Evolutionary conservation across 176 grass and related monocot genomes (phyloP).

Genomic region (Cenchrus purpureus): DNA sequence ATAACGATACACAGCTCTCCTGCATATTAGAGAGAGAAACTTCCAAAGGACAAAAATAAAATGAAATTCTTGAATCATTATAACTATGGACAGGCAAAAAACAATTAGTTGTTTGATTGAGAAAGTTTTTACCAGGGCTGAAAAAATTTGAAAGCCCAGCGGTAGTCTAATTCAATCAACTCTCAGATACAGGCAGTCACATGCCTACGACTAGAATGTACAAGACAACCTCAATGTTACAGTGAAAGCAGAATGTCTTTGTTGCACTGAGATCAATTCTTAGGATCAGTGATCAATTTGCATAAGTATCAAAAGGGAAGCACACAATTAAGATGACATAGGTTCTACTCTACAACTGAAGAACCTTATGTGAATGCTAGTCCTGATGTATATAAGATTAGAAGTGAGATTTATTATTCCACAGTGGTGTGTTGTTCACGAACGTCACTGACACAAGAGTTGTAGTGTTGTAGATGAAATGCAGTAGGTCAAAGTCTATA

Average conservation of each 20-base stretch:
- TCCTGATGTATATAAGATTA: neutral
- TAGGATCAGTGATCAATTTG: neutral
- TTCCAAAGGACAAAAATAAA: neutral
- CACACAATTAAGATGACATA: neutral
- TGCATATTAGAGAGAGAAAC: too few relatives aligned
- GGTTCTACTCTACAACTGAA: neutral
- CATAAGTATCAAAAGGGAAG: neutral
- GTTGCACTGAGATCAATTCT: neutral
- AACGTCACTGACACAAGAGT: neutral
- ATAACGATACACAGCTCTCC: too few relatives aligned
- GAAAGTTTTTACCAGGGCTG: neutral
- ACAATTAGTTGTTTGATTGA: neutral
- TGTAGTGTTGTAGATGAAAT: neutral
- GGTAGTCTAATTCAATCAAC: neutral
- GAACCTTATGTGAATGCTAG: neutral
- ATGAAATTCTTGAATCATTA: neutral
- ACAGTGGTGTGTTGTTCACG: neutral
- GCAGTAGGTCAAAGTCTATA: neutral
- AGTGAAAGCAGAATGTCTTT: constrained; percentile 11
- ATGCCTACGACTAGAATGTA: neutral
- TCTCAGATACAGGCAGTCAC: neutral
- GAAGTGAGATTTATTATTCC: neutral
- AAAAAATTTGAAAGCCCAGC: neutral
- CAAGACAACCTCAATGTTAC: neutral
- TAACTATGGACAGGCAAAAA: neutral